Evolutionary conservation across 2,329 filamentous ascomycete genomes (phyloP).

Genomic region (Cladorrhinum sp.): DNA sequence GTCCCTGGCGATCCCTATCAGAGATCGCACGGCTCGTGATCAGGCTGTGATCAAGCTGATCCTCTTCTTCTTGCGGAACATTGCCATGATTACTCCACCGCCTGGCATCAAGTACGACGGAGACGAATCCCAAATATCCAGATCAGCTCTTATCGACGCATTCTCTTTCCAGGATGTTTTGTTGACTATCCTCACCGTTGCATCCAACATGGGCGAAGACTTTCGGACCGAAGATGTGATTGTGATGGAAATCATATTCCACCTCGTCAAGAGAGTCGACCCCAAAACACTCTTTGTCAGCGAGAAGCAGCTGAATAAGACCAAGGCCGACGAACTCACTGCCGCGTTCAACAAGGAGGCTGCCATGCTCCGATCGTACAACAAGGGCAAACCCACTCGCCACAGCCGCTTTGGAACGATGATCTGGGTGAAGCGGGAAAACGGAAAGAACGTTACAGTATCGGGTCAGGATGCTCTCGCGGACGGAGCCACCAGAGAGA

Average conservation of each 20-base stretch:
- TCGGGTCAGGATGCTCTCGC: slow-evolving; percentile 84
- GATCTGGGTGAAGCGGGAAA: slow-evolving; percentile 90
- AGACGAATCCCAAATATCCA: slow-evolving; percentile 85
- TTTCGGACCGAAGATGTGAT: slow-evolving; percentile 85
- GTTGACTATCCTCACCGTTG: slow-evolving; percentile 76
- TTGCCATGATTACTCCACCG: slow-evolving; percentile 78
- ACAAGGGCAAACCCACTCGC: slow-evolving; percentile 74
- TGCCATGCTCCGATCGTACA: slow-evolving; percentile 74
- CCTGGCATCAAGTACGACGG: slow-evolving; percentile 71
- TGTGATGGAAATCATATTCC: slow-evolving; percentile 89
- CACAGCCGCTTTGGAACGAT: slow-evolving; percentile 96
- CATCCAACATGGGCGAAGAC: slow-evolving; percentile 90
- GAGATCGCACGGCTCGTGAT: slow-evolving; percentile 74
- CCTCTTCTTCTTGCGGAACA: slow-evolving; percentile 84
- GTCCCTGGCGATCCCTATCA: slow-evolving; percentile 74
- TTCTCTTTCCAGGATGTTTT: slow-evolving; percentile 92
- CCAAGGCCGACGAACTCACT: slow-evolving; percentile 70
- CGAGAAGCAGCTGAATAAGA: slow-evolving; percentile 65
- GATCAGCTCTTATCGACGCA: slow-evolving; percentile 81
- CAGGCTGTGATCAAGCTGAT: slow-evolving; percentile 90
- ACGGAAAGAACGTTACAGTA: slow-evolving; percentile 78
- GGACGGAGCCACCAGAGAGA: slow-evolving; percentile 67
- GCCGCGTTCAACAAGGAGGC: slow-evolving; percentile 77
- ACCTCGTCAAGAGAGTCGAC: slow-evolving; percentile 86
- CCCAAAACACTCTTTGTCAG: slow-evolving; percentile 81